Evolutionary conservation across 768 basidiomycete species (phyloP), one percentile per base, ranked within the genome.

Genomic region (Tricholoma bakamatsutake): DNA sequence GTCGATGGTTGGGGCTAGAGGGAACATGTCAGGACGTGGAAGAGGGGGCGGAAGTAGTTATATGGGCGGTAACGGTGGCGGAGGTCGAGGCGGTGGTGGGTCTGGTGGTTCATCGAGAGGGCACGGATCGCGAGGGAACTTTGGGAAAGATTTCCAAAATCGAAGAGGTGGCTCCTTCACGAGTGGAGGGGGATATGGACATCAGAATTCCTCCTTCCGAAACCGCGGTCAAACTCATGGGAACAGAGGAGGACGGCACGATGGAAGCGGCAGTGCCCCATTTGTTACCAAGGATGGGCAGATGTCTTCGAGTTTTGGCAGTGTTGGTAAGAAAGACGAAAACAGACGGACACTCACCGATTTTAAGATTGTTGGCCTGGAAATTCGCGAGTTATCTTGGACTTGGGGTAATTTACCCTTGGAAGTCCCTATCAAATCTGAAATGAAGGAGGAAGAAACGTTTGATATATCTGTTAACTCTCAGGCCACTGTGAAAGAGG

Each of bases 361-460:
- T 74, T 99, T 99, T 82, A 92, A 96, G 74, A 93, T 99, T 68
- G 78, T 95, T 66, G 94, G 90, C 27, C 78, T 98, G 62, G 85
- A 90, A 67, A 88, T 97, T 61, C 83, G 78, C 63, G 85, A 88
- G 61, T 74, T 97, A 56, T 76, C 74, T 61, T 98, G 96, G 96
- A 80, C 76, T 50, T 98, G 96, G 96, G 93, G 93, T 57, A 62
- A 75, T 50, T 64, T 83, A 51, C 82, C 81, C 31, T 62, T 65
- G 35, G 33, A 63, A 24, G 45, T 59, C 52, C 55, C 62, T 50
- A 59, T 71, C 46, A 76, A 74, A 59, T 57, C 57, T 56, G 74
- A 76, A 60, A 62, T 68, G 7, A 54, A 59, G 37, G 73, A 72
- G 61, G 74, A 72, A 59, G 69, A 69, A 42, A 62, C 54, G 28